These are phyloP conservation scores for Penicillium sp. DNA, from an alignment of 2,329 filamentous ascomycete species.

Conservation along the genomic window DNA sequence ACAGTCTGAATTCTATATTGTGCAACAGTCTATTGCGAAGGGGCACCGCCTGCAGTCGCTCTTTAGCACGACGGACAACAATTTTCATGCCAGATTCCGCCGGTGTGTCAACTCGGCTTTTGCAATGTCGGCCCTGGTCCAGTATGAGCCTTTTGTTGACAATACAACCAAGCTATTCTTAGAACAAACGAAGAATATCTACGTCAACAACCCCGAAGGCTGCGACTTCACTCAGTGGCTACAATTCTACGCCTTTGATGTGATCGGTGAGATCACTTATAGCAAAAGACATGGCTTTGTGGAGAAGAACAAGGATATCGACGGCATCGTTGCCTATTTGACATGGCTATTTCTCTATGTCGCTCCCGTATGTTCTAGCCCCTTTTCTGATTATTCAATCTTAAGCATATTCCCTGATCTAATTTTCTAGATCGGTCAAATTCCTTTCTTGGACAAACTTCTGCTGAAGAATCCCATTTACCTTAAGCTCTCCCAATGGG, in stretches of 20 bases:
- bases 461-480: slow-evolving; percentile 74
- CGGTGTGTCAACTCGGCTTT: slow-evolving; percentile 77
- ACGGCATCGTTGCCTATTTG: slow-evolving; percentile 72
- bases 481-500: slow-evolving; percentile 28
- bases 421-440: slow-evolving; percentile 64
- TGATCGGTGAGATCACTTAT: slow-evolving; percentile 80
- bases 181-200: slow-evolving; percentile 62
- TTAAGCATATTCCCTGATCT: neutral
- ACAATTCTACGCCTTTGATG: slow-evolving; percentile 81
- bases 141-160: slow-evolving; percentile 81
- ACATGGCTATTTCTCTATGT: slow-evolving; percentile 14
- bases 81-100: slow-evolving; percentile 75
- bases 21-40: slow-evolving; percentile 21
- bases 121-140: slow-evolving; percentile 74
- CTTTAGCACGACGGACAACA: slow-evolving; percentile 55
- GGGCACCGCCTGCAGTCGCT: slow-evolving; percentile 21
- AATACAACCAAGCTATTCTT: slow-evolving; percentile 75
- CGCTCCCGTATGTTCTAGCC: slow-evolving; percentile 13
- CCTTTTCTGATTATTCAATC: slow-evolving; percentile 12
- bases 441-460: slow-evolving; percentile 70
- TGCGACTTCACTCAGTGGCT: slow-evolving; percentile 59
- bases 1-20: slow-evolving; percentile 23
- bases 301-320: slow-evolving; percentile 74
- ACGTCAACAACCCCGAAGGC: slow-evolving; percentile 36
- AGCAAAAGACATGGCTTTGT: slow-evolving; percentile 77